Evolutionary conservation across 2,329 filamentous ascomycete genomes (phyloP), one percentile per base, ranked within the genome.

Genomic region (Aspergillus udagawae): DNA sequence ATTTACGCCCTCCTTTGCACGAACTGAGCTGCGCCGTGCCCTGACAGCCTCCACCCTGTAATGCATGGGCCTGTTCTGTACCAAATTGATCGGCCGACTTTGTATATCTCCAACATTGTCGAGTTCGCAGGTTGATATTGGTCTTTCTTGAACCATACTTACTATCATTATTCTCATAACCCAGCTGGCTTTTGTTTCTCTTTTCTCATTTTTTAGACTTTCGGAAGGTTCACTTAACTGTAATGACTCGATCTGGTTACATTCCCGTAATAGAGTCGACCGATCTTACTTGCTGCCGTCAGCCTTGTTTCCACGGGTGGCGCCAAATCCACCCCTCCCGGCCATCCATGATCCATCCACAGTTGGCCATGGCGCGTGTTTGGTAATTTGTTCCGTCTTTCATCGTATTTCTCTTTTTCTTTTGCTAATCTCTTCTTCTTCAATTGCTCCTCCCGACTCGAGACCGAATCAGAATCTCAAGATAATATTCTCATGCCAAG

Each of bases 251-350:
- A 66, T 66, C 64, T 62, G 56, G 65, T 62, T 64, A 60, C 62
- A 62, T 52, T 62, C 54, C 52, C 57, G 60, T 62, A 65, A 65
- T 55, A 54, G 49, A 57, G 59, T 60, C 56, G 55, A 57, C 52
- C 61, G 60, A 65, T 65, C 65, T 62, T 53, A 64, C 63, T 65
- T 66, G 64, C 58, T 63, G 62, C 63, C 59, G 57, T 65, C 64
- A 67, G 64, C 65, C 65, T 66, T 67, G 63, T 65, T 62, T 52
- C 60, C 53, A 57, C 57, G 55, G 55, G 57, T 59, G 59, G 64
- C 56, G 53, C 56, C 56, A 44, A 59, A 57, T 55, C 60, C 60
- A 56, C 61, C 57, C 63, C 61, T 60, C 61, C 59, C 59, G 57
- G 51, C 32, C 48, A 49, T 58, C 62, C 54, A 54, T 61, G 56